phyloP scores from a whole-genome alignment of 768 basidiomycete species.

The Pleurotus platypus region DNA sequence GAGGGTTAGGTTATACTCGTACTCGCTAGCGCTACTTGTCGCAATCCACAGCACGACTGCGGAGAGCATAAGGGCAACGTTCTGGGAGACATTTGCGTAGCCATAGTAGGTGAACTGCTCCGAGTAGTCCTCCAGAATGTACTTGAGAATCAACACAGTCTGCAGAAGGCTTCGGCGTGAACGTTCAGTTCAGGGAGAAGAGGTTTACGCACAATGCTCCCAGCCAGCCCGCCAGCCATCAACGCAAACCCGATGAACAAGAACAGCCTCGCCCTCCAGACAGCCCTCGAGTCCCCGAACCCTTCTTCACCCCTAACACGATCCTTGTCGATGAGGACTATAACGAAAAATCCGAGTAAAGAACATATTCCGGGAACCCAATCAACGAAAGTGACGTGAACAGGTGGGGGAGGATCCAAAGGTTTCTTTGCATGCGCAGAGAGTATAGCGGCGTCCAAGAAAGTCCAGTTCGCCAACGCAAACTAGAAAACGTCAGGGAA shows the following conservation, averaged over 20 bases:
- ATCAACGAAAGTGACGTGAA: slow-evolving; percentile 88
- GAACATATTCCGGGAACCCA: slow-evolving; percentile 98
- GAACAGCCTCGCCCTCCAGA: slow-evolving; percentile 88
- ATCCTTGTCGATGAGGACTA: slow-evolving; percentile 95
- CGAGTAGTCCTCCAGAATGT: slow-evolving; percentile 67
- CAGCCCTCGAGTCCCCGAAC: slow-evolving; percentile 78
- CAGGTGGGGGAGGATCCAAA: slow-evolving; percentile 57
- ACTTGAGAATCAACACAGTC: slow-evolving; percentile 90
- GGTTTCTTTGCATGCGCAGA: slow-evolving; percentile 84
- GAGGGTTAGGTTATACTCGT: slow-evolving; percentile 88
- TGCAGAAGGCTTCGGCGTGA: slow-evolving; percentile 25
- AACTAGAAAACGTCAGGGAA: slow-evolving; percentile 52
- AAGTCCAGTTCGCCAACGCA: slow-evolving; percentile 91
- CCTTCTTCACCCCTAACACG: slow-evolving; percentile 75
- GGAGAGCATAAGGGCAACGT: slow-evolving; percentile 80
- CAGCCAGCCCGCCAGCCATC: slow-evolving; percentile 98
- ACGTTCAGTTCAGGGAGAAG: not conserved
- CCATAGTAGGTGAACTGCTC: slow-evolving; percentile 88
- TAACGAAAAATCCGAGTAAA: slow-evolving; percentile 85
- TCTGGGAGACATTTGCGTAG: slow-evolving; percentile 94
- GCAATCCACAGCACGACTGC: slow-evolving; percentile 90
- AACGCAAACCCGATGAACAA: slow-evolving; percentile 94
- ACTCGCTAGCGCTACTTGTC: slow-evolving; percentile 81
- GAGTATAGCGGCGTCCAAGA: slow-evolving; percentile 89
- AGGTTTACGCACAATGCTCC: slow-evolving; percentile 75